These are phyloP conservation scores for Scleroderma bovista DNA, from an alignment of 768 basidiomycete species.

Conservation along the genomic window DNA sequence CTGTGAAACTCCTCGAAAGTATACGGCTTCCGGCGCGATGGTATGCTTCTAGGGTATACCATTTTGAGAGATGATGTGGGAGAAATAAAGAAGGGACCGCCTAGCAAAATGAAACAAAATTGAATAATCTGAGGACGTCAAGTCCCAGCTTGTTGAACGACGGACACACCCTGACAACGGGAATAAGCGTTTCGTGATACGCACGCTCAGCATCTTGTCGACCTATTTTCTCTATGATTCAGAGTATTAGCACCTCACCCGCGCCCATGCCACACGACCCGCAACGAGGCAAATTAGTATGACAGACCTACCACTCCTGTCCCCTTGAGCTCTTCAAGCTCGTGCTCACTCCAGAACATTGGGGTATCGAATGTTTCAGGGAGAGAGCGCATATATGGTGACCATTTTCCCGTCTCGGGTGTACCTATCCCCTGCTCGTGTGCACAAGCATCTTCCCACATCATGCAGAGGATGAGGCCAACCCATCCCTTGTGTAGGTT, in stretches of 20 bases:
- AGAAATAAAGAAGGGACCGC: conserved; percentile 70
- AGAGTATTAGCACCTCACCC: background rate
- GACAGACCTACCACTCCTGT: conserved; percentile 82
- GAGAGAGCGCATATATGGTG: conserved; percentile 36
- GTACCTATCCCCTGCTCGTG: conserved; percentile 47
- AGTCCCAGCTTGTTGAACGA: background rate
- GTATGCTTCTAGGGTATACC: conserved; percentile 69
- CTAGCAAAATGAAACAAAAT: conserved; percentile 30
- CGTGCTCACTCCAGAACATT: conserved; percentile 86
- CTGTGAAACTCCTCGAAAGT: conserved; percentile 86
- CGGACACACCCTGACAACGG: conserved; percentile 58
- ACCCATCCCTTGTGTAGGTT: conserved; percentile 73
- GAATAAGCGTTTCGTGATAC: conserved; percentile 61
- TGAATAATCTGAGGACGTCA: background rate
- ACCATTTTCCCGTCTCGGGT: conserved; percentile 14
- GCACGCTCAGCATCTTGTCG: conserved; percentile 74
- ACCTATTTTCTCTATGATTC: conserved; percentile 72
- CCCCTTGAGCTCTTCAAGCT: conserved; percentile 70
- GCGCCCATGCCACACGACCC: too few species aligned
- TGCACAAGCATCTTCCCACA: conserved; percentile 83
- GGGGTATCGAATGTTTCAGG: conserved; percentile 78
- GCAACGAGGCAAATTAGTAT: background rate
- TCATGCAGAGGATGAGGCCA: conserved; percentile 87
- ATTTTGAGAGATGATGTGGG: conserved; percentile 32
- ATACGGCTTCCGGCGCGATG: conserved; percentile 91